A percentile compares a stretch with the other conserved stretches of the same genome.
These are phyloP conservation scores for Pueraria montana DNA, from an alignment of 306 rosid genomes.

Conservation along the genomic window DNA sequence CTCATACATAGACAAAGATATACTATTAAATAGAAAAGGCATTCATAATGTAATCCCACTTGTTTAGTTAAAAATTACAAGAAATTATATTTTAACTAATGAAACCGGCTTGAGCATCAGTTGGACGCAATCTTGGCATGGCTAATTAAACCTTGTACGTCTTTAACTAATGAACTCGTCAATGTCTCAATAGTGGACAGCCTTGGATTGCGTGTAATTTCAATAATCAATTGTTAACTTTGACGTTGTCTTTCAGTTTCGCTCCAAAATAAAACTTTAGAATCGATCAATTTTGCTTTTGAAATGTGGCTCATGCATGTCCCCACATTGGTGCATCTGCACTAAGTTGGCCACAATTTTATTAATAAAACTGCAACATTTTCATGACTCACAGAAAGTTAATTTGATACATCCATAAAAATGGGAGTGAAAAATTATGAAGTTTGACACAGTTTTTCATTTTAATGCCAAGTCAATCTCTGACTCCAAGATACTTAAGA, in stretches of 20 bases:
- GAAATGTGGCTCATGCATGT: too few relatives aligned
- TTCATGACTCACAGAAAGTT: too few relatives aligned
- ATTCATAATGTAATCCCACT: not conserved
- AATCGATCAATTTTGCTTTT: not conserved
- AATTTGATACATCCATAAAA: too few relatives aligned
- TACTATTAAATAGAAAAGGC: too few relatives aligned
- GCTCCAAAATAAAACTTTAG: not conserved
- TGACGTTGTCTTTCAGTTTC: not conserved
- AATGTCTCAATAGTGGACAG: not conserved
- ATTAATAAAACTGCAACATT: too few relatives aligned
- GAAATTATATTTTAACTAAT: not conserved
- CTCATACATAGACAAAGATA: not conserved
- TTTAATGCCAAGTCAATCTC: not conserved
- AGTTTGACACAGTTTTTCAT: too few relatives aligned
- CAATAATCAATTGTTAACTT: not conserved
- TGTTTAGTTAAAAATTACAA: not conserved
- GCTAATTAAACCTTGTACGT: not conserved
- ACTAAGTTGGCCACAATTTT: too few relatives aligned
- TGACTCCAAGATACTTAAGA: not conserved
- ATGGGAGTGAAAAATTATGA: too few relatives aligned
- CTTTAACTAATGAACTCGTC: not conserved
- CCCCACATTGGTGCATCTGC: too few relatives aligned
- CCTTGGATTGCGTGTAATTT: not conserved
- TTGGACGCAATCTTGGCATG: not conserved
- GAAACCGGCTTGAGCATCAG: not conserved